Conservation (phyloP, 148 eudicot species). For the Camellia granthamiana region DNA sequence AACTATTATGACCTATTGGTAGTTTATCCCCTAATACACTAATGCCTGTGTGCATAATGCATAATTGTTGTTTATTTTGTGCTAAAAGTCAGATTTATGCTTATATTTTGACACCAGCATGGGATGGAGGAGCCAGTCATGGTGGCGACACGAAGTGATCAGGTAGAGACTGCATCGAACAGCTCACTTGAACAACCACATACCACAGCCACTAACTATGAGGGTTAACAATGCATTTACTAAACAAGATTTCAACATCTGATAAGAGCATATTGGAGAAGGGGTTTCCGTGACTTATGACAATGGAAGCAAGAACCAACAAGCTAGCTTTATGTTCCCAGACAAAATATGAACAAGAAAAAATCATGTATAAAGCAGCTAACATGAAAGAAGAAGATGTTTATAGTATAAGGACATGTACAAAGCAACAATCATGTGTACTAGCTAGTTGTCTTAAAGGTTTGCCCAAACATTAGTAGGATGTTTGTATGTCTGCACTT, state of each 20-base stretch:
- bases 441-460: too few species aligned
- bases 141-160: not conserved
- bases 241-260: not conserved
- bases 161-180: not conserved
- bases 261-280: not conserved
- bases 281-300: not conserved
- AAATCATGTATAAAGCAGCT: too few species aligned
- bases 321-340: too few species aligned
- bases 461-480: too few species aligned
- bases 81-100: not conserved
- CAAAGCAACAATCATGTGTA: not conserved
- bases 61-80: not conserved
- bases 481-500: too few species aligned
- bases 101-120: slow-evolving; percentile 12
- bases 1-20: too few species aligned
- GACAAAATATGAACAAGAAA: too few species aligned
- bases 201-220: not conserved
- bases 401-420: not conserved
- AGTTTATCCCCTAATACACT: too few species aligned
- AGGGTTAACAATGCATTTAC: not conserved
- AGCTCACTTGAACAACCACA: not conserved
- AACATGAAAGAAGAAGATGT: not conserved
- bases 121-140: slow-evolving; percentile 6
- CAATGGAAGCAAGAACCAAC: not conserved
- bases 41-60: not conserved